Conservation (phyloP, 1,284 basidiomycete genomes). For the Erythrobasidium hasegawianum region DNA sequence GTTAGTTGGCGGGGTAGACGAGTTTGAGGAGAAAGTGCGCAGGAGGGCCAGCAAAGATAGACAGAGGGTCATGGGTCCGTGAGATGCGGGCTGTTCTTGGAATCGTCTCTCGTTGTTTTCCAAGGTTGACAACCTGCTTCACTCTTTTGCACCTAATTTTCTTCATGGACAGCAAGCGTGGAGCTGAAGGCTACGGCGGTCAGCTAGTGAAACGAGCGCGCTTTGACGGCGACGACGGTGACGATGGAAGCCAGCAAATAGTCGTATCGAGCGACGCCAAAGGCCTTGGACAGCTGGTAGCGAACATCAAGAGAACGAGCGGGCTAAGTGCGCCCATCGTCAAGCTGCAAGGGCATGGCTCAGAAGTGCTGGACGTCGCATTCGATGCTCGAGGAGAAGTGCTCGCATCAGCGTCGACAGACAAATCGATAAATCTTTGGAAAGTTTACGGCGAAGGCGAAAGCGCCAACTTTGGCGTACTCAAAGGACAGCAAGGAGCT, state of each 20-base stretch:
- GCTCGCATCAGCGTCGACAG: slow-evolving; percentile 44
- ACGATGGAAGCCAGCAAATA: slow-evolving; percentile 40
- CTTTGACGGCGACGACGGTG: slow-evolving; percentile 34
- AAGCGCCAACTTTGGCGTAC: slow-evolving; percentile 35
- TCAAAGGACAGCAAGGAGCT: slow-evolving; percentile 26
- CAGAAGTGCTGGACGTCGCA: slow-evolving; percentile 46
- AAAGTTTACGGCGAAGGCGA: slow-evolving; percentile 43
- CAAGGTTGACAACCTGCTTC: too few species aligned
- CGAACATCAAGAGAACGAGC: slow-evolving; percentile 42
- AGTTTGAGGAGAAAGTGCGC: slow-evolving; percentile 50
- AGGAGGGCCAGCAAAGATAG: slow-evolving; percentile 43
- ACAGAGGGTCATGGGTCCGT: neutral
- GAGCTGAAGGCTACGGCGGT: slow-evolving; percentile 15
- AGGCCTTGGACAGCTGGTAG: slow-evolving; percentile 42
- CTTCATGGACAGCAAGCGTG: slow-evolving; percentile 27
- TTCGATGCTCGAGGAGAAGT: slow-evolving; percentile 45
- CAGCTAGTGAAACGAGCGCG: slow-evolving; percentile 39
- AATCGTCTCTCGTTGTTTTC: too few species aligned
- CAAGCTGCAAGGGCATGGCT: slow-evolving; percentile 39
- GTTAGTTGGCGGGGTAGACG: slow-evolving; percentile 53
- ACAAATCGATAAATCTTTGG: slow-evolving; percentile 45
- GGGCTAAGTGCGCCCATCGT: slow-evolving; percentile 45
- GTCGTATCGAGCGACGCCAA: slow-evolving; percentile 37
- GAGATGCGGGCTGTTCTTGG: neutral
- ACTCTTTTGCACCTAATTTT: too few species aligned